phyloP scores from a whole-genome alignment of 2,329 filamentous ascomycete species.

The Ascochyta viciae-villosae region DNA sequence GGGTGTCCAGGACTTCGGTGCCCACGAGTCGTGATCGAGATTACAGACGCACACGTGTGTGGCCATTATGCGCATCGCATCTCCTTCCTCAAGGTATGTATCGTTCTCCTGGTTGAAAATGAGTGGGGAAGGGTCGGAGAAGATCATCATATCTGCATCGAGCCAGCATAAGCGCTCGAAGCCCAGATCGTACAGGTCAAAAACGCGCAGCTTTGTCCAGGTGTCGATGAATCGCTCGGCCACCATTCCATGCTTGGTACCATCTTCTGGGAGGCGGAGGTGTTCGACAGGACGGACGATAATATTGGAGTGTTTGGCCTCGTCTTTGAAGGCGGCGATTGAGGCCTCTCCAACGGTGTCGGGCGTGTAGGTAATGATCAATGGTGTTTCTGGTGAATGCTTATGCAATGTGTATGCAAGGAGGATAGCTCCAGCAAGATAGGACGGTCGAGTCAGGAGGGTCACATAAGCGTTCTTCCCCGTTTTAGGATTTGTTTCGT shows the following conservation, averaged over 20 bases:
- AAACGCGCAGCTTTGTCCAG: slow-evolving; percentile 64
- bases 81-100: slow-evolving; percentile 23
- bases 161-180: slow-evolving; percentile 57
- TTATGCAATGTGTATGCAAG: slow-evolving; percentile 58
- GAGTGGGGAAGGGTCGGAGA: slow-evolving; percentile 46
- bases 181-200: slow-evolving; percentile 49
- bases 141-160: slow-evolving; percentile 61
- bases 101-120: slow-evolving; percentile 55
- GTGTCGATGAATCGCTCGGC: slow-evolving; percentile 62
- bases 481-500: slow-evolving; percentile 4
- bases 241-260: slow-evolving; percentile 49
- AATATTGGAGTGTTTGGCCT: slow-evolving; percentile 52
- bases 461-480: slow-evolving; percentile 55
- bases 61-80: slow-evolving; percentile 52
- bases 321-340: slow-evolving; percentile 52
- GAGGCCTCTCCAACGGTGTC: slow-evolving; percentile 49
- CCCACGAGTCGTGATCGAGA: slow-evolving; percentile 59
- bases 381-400: slow-evolving; percentile 55
- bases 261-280: slow-evolving; percentile 48
- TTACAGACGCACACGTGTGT: slow-evolving; percentile 63
- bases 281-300: slow-evolving; percentile 51
- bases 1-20: slow-evolving; percentile 56
- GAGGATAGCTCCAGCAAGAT: slow-evolving; percentile 60
- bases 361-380: slow-evolving; percentile 59
- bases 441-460: slow-evolving; percentile 59